Percentiles rank a stretch among this genome's conserved stretches.
Conservation (phyloP, 352 stramenopile genomes). For the Halophytophthora polymorphica region DNA sequence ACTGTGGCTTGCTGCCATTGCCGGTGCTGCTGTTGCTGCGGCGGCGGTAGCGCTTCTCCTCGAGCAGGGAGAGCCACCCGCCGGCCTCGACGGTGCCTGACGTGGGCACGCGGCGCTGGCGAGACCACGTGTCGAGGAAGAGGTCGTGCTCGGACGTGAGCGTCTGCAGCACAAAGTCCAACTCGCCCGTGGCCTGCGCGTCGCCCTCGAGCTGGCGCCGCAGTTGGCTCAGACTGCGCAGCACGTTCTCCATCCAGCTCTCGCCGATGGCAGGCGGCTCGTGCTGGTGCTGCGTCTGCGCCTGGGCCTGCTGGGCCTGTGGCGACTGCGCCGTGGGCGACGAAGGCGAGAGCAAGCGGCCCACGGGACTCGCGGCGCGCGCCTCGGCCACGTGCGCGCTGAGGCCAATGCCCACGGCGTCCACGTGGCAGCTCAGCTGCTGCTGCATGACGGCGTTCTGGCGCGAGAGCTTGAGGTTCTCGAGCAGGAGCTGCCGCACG, state of each 20-base stretch:
- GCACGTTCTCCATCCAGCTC: constrained; percentile 73
- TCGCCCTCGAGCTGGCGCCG: constrained; percentile 40
- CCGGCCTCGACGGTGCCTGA: constrained; percentile 20
- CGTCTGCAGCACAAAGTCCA: constrained; percentile 71
- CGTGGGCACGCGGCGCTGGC: constrained; percentile 17
- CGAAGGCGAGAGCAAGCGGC: constrained; percentile 2
- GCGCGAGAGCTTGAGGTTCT: constrained; percentile 56
- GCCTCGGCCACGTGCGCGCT: constrained; percentile 7
- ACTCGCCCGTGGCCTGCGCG: constrained; percentile 31
- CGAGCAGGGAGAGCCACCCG: constrained; percentile 54
- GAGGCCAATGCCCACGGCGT: constrained; percentile 50
- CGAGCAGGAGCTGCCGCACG: constrained; percentile 54
- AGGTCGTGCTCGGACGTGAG: constrained; percentile 64
- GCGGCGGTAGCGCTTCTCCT: constrained; percentile 42
- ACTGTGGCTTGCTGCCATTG: constrained; percentile 8
- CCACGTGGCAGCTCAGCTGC: constrained; percentile 58
- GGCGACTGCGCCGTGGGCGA: constrained; percentile 2
- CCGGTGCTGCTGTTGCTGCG: constrained; percentile 11
- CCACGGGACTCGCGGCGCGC: background rate
- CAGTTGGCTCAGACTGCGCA: constrained; percentile 49
- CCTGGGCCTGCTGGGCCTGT: constrained; percentile 1
- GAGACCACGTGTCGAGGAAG: constrained; percentile 37
- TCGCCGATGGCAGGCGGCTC: constrained; percentile 42
- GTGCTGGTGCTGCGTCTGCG: background rate
- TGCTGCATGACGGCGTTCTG: constrained; percentile 69